Evolutionary conservation across 805 yeast species (phyloP), one percentile per base, ranked within the genome.

Genomic region (Phaffomyces opuntiae): DNA sequence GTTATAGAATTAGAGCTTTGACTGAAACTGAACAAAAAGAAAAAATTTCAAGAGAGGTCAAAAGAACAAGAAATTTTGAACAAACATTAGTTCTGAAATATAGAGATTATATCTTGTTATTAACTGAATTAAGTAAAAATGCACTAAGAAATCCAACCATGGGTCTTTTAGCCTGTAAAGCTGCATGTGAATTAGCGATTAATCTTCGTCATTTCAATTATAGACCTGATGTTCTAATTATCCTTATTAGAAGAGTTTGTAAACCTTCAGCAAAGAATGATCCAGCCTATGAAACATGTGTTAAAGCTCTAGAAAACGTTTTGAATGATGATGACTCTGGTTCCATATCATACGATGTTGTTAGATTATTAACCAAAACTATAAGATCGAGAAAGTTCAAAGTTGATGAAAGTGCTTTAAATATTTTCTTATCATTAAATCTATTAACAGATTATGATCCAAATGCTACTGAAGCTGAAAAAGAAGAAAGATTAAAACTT

Each of bases 251-350:
- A 56, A 74, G 93, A 53, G 69, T 87, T 38, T 80, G 81, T 50
- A 81, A 72, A 53, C 87, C 87, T 6, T 69, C 70, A 43, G 54
- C 66, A 9, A 52, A 56, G 35, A 65, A 61, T 29, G 74, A 70
- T 49, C 68, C 69, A 6, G 56, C 78, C 1, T 88, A 81, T 60
- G 66, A 67, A 27, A 71, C 71, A 48, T 78, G 91, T 57, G 64
- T 90, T 16, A 69, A 78, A 37, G 77, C 84, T 2, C 60, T 93
- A 32, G 91, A 83, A 60, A 65, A 70, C n/a, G 59, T 88, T n/a
- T 70, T 91, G 46, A 67, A 72, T 49, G 91, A 83, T 21, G 99
- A 91, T 63, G 84, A 81, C 48, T 77, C 78, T 50, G 99, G 99
- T 46, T 86, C 79, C 48, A 77, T 87, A 13, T 80, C 96, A 2